Conservation (phyloP, 139 green algal species). For the Chlorella sp. region DNA sequence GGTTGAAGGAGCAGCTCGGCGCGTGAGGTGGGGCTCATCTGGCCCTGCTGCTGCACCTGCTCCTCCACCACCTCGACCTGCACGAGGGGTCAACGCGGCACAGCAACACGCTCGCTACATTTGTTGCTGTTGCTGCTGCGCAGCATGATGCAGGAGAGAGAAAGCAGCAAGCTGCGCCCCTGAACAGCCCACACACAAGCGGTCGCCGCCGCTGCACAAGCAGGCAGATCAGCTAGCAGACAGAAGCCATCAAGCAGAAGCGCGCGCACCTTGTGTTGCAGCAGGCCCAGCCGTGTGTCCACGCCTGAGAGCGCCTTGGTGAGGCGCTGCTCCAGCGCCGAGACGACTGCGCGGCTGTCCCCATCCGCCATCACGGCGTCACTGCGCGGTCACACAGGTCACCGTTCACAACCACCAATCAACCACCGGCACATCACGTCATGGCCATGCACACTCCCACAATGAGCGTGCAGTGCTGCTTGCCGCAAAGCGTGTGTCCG, state of each 20-base stretch:
- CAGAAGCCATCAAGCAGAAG: too few species aligned
- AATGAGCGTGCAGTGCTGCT: too few species aligned
- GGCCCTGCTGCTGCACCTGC: too few species aligned
- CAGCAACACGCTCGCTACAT: neutral
- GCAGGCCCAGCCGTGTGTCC: neutral
- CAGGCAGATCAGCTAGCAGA: neutral
- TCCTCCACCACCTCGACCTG: neutral
- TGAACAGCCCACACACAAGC: neutral
- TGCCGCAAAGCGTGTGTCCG: too few species aligned
- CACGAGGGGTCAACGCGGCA: neutral
- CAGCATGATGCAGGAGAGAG: neutral
- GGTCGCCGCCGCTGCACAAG: neutral
- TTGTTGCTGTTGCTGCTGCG: neutral
- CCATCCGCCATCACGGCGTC: neutral
- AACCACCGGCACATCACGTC: too few species aligned
- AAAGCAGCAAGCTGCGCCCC: neutral
- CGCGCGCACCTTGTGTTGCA: neutral
- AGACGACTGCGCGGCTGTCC: neutral
- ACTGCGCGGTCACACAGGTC: too few species aligned
- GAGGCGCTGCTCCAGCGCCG: neutral
- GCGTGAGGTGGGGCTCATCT: too few species aligned
- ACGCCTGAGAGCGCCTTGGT: neutral
- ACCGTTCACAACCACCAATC: too few species aligned
- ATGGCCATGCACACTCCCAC: too few species aligned
- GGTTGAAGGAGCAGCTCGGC: too few species aligned